A percentile compares a stretch with the other conserved stretches of the same genome.
phyloP scores from a whole-genome alignment of 768 basidiomycete genomes.

The Tephrocybe sp. region DNA sequence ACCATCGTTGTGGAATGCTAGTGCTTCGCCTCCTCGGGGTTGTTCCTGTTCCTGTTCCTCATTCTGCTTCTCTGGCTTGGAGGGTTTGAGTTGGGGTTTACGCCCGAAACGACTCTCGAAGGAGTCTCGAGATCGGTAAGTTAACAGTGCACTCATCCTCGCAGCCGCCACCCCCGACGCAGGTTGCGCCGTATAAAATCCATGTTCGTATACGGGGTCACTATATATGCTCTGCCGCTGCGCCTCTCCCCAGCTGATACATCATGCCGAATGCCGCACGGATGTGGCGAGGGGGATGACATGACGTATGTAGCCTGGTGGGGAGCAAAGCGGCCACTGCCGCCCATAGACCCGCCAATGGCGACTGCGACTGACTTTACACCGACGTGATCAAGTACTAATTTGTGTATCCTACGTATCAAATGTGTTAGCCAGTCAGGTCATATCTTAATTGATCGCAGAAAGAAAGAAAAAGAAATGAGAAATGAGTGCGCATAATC shows the following conservation, averaged over 20 bases:
- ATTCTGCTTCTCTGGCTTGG: constrained; percentile 29
- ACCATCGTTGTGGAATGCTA: constrained; percentile 87
- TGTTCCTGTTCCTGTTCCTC: too few species aligned
- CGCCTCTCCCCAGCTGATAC: constrained; percentile 98
- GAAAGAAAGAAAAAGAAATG: too few species aligned
- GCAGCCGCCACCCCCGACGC: constrained; percentile 89
- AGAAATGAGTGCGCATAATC: too few species aligned
- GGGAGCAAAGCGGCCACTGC: constrained; percentile 91
- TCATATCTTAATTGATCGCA: too few species aligned
- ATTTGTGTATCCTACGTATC: constrained; percentile 91
- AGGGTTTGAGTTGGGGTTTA: constrained; percentile 53
- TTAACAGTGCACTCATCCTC: constrained; percentile 91
- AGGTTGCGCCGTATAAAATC: constrained; percentile 80
- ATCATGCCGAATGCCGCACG: constrained; percentile 97
- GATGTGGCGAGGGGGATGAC: constrained; percentile 93
- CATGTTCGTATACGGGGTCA: constrained; percentile 85
- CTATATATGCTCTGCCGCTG: constrained; percentile 97
- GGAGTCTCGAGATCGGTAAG: constrained; percentile 90
- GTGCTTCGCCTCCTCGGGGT: constrained; percentile 57
- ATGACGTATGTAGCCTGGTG: constrained; percentile 71
- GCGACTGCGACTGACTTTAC: constrained; percentile 83
- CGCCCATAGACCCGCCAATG: constrained; percentile 98
- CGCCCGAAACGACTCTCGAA: constrained; percentile 94
- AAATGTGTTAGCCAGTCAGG: too few species aligned
- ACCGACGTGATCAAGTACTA: constrained; percentile 79